Evolutionary conservation across 257 asterid species (phyloP).

Genomic region (Prunella vulgaris): DNA sequence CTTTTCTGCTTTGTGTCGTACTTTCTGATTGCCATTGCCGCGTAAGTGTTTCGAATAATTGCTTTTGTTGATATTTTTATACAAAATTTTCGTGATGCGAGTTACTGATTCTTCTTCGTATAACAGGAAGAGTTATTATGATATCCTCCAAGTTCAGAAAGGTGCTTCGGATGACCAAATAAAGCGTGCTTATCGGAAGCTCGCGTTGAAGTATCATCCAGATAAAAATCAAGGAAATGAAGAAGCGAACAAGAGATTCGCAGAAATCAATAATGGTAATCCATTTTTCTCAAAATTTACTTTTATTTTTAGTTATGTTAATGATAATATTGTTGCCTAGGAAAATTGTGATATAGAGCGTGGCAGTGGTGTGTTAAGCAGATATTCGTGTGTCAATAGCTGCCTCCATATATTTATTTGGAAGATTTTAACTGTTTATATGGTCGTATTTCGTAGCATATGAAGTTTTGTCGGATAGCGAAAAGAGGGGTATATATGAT

Average conservation of each 20-base stretch:
- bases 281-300: background rate
- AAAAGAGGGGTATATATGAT: constrained; percentile 80
- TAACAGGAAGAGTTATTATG: constrained; percentile 82
- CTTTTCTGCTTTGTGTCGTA: constrained; percentile 45
- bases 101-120: constrained; percentile 2
- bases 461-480: constrained; percentile 81
- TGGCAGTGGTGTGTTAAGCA: background rate
- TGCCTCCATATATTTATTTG: background rate
- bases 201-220: constrained; percentile 90
- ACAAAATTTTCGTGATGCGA: background rate
- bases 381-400: background rate
- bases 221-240: constrained; percentile 90
- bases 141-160: constrained; percentile 66
- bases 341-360: background rate
- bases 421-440: constrained; percentile 19
- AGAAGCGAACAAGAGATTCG: constrained; percentile 87
- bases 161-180: constrained; percentile 90
- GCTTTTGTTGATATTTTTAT: background rate
- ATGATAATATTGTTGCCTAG: background rate
- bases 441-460: constrained; percentile 55
- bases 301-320: background rate
- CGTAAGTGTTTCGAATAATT: constrained; percentile 46
- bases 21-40: constrained; percentile 60
- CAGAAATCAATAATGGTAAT: constrained; percentile 86
- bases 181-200: constrained; percentile 85